These are phyloP conservation scores for Neocucurbitaria cava DNA, from an alignment of 2,329 filamentous ascomycete species.

Conservation along the genomic window DNA sequence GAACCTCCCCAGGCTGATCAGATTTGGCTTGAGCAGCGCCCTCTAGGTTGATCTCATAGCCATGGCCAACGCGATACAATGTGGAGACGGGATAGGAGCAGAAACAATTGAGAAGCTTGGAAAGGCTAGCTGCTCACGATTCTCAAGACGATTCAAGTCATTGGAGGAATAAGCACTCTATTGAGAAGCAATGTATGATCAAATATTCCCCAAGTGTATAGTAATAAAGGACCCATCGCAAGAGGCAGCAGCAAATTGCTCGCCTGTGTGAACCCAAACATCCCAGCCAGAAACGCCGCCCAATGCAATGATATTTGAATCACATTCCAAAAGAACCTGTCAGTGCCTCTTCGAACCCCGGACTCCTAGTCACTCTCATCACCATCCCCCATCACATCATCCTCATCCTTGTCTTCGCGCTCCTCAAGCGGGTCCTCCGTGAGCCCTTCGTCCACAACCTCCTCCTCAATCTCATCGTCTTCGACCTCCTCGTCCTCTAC, in stretches of 20 bases:
- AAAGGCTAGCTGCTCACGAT: background rate
- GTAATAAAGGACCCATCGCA: background rate
- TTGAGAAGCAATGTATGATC: background rate
- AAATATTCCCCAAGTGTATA: background rate
- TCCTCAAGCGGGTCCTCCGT: slow-evolving; percentile 54
- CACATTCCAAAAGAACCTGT: too few species aligned
- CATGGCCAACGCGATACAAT: background rate
- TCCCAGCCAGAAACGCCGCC: slow-evolving; percentile 32
- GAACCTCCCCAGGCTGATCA: background rate
- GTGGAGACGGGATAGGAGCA: background rate
- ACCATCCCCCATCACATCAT: slow-evolving; percentile 63
- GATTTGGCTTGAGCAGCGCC: background rate
- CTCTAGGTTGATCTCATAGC: background rate
- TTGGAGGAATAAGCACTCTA: background rate
- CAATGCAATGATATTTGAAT: slow-evolving; percentile 30
- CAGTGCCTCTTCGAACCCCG: too few species aligned
- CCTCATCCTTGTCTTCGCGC: slow-evolving; percentile 53
- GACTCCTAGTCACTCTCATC: slow-evolving; percentile 55
- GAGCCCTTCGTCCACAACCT: slow-evolving; percentile 60
- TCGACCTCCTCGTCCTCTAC: slow-evolving; percentile 60
- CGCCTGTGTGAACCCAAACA: slow-evolving; percentile 12
- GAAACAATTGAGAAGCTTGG: background rate
- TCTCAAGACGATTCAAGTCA: background rate
- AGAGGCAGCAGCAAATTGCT: background rate
- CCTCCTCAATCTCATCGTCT: slow-evolving; percentile 63